Base-by-base conservation (phyloP, 2,329 filamentous ascomycete species). In the Akanthomyces uredinophilus region DNA sequence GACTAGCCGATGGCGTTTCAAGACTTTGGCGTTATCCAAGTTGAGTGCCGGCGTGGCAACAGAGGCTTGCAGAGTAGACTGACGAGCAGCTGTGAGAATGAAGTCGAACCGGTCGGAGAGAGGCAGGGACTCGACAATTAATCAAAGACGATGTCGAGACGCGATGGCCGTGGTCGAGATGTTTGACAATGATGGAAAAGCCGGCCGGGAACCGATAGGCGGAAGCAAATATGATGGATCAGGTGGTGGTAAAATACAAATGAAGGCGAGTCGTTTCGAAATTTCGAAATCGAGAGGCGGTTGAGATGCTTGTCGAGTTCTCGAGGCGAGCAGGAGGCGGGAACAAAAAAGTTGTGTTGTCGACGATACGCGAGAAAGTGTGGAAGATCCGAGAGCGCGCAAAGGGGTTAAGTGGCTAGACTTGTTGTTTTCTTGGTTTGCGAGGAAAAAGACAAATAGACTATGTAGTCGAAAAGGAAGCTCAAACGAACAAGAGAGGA, bases 401-500 rank as follows among this genome's bases (percentile, higher is more conserved):
- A 52, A n/a, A n/a, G 54, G 29, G 47, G 44, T 16, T 16, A 24
- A 49, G 46, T 66, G 62, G 67, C 67, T 64, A 66, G 70, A 68
- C 67, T 60, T 60, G 51, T 51, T 32, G 8, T 29, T 20, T 51
- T 52, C 16, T 60, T 51, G 46, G 65, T 70, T 67, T 64, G 66
- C 65, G 61, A 66, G 64, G 67, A 66, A 67, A 64, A 66, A 68
- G 67, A 66, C 68, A 67, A 68, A 57, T 67, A 67, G 68, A 70
- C 49, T 54, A 41, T 54, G 50, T 49, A 61, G 51, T 61, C 50
- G 65, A 67, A 65, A 62, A 58, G 27, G 60, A 62, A 52, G 60
- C 53, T 62, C 60, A 47, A 47, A 62, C 60, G 53, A 52, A 68
- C 60, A 62, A 67, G 68, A 60, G 65, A 69, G 65, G 66, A 68